Evolutionary conservation across 2,329 filamentous ascomycete genomes (phyloP).

Genomic region (Gremmenia infestans): DNA sequence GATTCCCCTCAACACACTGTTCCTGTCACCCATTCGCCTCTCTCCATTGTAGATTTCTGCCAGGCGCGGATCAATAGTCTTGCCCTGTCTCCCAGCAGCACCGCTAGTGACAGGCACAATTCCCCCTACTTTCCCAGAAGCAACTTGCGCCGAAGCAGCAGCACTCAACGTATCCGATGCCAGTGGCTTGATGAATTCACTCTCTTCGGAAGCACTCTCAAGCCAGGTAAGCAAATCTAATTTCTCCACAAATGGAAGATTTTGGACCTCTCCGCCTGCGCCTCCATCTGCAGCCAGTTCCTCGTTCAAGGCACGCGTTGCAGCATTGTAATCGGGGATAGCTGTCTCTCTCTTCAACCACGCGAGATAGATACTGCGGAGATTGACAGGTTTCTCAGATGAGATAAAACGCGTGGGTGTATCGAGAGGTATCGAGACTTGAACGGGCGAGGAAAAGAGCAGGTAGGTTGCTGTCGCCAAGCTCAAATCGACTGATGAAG

Average conservation of each 20-base stretch:
- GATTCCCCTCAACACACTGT: conserved; percentile 77
- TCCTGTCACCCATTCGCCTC: conserved; percentile 86
- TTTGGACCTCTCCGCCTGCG: conserved; percentile 67
- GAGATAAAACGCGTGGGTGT: conserved; percentile 82
- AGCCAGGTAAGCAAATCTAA: conserved; percentile 91
- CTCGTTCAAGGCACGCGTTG: conserved; percentile 74
- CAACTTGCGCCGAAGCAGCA: conserved; percentile 43
- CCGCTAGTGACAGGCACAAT: conserved; percentile 35
- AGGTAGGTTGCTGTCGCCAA: conserved; percentile 76
- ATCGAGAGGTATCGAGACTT: conserved; percentile 62
- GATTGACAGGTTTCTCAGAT: conserved; percentile 67
- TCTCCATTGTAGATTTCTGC: conserved; percentile 89
- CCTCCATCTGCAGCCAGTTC: conserved; percentile 54
- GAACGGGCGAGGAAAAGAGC: conserved; percentile 60
- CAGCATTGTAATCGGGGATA: conserved; percentile 86
- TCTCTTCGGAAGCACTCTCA: conserved; percentile 82
- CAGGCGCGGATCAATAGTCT: conserved; percentile 72
- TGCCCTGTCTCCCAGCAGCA: conserved; percentile 52
- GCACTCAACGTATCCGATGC: conserved; percentile 53
- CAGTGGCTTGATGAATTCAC: conserved; percentile 85
- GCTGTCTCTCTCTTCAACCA: conserved; percentile 90
- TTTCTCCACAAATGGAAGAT: conserved; percentile 85
- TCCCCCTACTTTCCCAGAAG: conserved; percentile 39
- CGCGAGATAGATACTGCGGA: conserved; percentile 93
- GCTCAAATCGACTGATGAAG: conserved; percentile 50